These are phyloP conservation scores for Penicillium dipodomyicola DNA, from an alignment of 495 filamentous ascomycete genomes.

Conservation along the genomic window DNA sequence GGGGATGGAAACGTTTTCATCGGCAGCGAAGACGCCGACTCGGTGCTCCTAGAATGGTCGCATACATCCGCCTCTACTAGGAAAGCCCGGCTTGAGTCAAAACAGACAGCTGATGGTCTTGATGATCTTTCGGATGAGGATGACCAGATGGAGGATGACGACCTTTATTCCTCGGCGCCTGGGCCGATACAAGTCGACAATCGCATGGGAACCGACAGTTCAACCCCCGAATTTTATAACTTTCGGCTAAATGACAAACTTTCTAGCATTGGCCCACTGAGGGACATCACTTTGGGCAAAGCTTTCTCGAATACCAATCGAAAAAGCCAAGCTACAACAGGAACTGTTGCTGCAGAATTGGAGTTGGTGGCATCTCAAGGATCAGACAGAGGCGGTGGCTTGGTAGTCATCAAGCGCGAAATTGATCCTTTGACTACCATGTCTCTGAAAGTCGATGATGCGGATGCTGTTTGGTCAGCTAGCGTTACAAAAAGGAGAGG, in stretches of 20 bases:
- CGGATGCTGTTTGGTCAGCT: slow-evolving; percentile 39
- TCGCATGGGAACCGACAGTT: slow-evolving; percentile 21
- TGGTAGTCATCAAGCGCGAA: slow-evolving; percentile 72
- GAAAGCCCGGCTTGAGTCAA: slow-evolving; percentile 46
- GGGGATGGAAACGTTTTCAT: slow-evolving; percentile 74
- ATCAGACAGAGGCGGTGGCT: slow-evolving; percentile 61
- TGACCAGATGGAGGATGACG: slow-evolving; percentile 66
- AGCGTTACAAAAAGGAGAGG: slow-evolving; percentile 20
- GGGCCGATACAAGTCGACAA: slow-evolving; percentile 24
- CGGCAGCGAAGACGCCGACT: slow-evolving; percentile 82
- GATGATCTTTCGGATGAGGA: slow-evolving; percentile 38
- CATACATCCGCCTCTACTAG: slow-evolving; percentile 50
- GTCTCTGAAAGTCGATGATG: slow-evolving; percentile 40
- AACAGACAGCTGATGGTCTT: slow-evolving; percentile 47
- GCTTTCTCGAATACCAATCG: slow-evolving; percentile 19
- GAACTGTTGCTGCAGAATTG: slow-evolving; percentile 53
- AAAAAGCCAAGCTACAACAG: slow-evolving; percentile 13
- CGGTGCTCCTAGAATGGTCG: slow-evolving; percentile 76
- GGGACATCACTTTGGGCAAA: slow-evolving; percentile 64
- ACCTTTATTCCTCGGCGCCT: slow-evolving; percentile 57
- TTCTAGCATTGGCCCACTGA: slow-evolving; percentile 72
- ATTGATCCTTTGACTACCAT: slow-evolving; percentile 67
- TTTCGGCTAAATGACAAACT: slow-evolving; percentile 78
- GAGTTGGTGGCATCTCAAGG: slow-evolving; percentile 74
- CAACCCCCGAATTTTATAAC: slow-evolving; percentile 55